phyloP scores from a whole-genome alignment of 176 grass and related monocot genomes.

The Musa beccarii region DNA sequence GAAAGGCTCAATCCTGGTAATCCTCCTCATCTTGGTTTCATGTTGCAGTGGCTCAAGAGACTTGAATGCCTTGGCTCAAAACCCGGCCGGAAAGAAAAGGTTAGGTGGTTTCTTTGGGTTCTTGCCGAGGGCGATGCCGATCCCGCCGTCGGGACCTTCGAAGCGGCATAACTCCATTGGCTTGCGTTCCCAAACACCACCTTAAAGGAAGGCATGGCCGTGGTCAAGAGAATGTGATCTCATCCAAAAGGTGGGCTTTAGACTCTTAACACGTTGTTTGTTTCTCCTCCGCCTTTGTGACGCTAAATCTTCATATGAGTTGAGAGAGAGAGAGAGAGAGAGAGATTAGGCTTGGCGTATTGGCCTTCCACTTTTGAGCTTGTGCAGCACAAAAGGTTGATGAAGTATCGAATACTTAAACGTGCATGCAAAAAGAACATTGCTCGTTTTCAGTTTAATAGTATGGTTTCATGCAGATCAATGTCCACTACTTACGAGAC shows the following conservation, averaged over 20 bases:
- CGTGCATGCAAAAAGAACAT: no score
- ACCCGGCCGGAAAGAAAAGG: neutral
- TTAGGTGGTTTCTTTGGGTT: neutral
- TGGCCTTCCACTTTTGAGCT: no score
- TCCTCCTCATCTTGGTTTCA: neutral
- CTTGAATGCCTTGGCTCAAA: neutral
- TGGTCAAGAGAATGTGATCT: neutral
- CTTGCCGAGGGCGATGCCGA: constrained; percentile 2
- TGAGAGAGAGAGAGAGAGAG: no score
- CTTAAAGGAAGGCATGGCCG: neutral
- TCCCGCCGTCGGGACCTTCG: constrained; percentile 16
- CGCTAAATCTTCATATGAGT: no score
- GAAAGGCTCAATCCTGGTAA: neutral
- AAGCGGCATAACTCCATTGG: constrained; percentile 11
- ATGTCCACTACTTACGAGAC: no score
- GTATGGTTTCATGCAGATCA: no score
- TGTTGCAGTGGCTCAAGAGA: neutral
- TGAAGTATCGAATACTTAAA: no score
- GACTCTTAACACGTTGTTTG: no score
- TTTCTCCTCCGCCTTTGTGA: no score
- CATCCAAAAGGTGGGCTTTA: neutral
- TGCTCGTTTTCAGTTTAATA: no score
- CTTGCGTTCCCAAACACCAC: neutral
- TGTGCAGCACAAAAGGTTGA: no score
- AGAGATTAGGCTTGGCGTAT: no score